phyloP scores from a whole-genome alignment of 305 asterid species.

The Ilex paraguariensis region DNA sequence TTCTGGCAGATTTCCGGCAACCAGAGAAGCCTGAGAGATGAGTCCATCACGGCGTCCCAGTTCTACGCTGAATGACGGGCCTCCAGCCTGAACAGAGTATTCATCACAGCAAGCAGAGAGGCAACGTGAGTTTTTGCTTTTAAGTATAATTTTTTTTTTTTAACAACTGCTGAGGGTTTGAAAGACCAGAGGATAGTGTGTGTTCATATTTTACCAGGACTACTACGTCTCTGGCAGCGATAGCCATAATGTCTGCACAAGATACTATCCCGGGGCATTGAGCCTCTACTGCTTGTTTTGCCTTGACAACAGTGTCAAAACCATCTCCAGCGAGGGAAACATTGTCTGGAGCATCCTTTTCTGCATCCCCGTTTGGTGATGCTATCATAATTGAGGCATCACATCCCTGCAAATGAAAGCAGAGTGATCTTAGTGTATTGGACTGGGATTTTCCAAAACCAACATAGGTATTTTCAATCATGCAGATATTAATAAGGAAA shows the following conservation, averaged over 20 bases:
- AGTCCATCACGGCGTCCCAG: constrained; percentile 68
- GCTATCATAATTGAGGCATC: constrained; percentile 63
- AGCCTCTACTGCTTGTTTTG: constrained; percentile 73
- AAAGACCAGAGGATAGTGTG: not conserved
- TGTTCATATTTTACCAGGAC: constrained; percentile 36
- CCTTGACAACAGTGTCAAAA: constrained; percentile 66
- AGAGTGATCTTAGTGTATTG: no score
- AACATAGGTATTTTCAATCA: no score
- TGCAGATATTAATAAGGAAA: no score
- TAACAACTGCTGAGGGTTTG: not conserved
- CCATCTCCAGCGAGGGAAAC: constrained; percentile 84
- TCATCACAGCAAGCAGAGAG: not conserved
- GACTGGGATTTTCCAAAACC: no score
- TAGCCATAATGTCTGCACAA: constrained; percentile 63
- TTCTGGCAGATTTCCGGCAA: constrained; percentile 53
- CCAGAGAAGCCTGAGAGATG: constrained; percentile 43
- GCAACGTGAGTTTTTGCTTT: no score
- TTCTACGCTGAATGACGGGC: constrained; percentile 51
- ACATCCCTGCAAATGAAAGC: constrained; percentile 47
- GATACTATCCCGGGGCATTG: constrained; percentile 62
- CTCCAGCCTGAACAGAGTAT: constrained; percentile 47
- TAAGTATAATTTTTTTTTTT: not conserved
- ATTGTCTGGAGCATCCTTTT: constrained; percentile 57
- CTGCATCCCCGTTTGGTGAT: constrained; percentile 66
- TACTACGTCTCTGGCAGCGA: constrained; percentile 79